phyloP scores from a whole-genome alignment of 805 yeast genomes.

The Ogataea methylovora region DNA sequence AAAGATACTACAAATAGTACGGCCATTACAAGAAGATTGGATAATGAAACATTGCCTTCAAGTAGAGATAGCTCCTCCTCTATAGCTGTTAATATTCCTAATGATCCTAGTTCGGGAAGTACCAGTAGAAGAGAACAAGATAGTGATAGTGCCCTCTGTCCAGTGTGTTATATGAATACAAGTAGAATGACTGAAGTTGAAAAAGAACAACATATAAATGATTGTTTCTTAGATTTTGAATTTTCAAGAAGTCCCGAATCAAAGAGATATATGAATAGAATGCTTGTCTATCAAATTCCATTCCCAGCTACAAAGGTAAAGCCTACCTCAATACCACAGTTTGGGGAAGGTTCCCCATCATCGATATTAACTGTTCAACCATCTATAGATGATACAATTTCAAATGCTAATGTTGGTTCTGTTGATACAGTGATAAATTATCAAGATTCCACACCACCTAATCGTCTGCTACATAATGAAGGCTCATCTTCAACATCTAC shows the following conservation, averaged over 20 bases:
- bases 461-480: neutral
- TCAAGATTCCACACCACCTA: neutral
- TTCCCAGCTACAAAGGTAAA: neutral
- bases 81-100: neutral
- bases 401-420: neutral
- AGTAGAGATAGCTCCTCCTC: neutral
- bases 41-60: neutral
- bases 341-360: too few relatives aligned
- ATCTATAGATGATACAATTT: too few relatives aligned
- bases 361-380: too few relatives aligned
- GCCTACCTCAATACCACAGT: too few relatives aligned
- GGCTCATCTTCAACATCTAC: slow-evolving; percentile 1
- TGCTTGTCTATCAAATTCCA: slow-evolving; percentile 68
- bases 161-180: slow-evolving; percentile 29
- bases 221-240: slow-evolving; percentile 56
- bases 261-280: slow-evolving; percentile 58
- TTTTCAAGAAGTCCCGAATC: slow-evolving; percentile 56
- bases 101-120: neutral
- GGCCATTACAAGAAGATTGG: neutral
- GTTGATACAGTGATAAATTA: neutral
- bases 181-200: slow-evolving; percentile 19
- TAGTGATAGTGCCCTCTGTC: slow-evolving; percentile 33
- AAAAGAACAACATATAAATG: slow-evolving; percentile 61
- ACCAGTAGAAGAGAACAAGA: slow-evolving; percentile 7
- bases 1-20: neutral